Percentiles rank a stretch among this genome's conserved stretches.
Evolutionary conservation across 140 eudicot genomes (phyloP).

Genomic region (Anethum foeniculum): DNA sequence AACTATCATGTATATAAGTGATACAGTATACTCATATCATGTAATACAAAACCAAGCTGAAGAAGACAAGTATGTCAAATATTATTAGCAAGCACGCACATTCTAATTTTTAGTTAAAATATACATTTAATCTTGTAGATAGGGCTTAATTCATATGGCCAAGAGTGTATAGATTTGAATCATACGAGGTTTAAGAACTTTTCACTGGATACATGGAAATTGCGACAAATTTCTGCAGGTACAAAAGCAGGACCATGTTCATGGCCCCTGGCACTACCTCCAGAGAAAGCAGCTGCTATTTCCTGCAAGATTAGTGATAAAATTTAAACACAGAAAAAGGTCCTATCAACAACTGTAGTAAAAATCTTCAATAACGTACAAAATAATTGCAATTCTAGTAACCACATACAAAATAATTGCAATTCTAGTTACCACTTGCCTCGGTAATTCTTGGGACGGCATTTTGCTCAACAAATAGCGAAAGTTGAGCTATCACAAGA

Average conservation of each 20-base stretch:
- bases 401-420: slow-evolving; percentile 6
- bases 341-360: background rate
- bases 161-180: slow-evolving; percentile 10
- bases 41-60: background rate
- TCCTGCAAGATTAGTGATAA: slow-evolving; percentile 45
- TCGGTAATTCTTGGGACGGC: slow-evolving; percentile 86
- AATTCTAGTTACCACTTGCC: slow-evolving; percentile 36
- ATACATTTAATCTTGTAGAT: background rate
- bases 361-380: background rate
- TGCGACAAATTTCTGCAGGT: slow-evolving; percentile 91
- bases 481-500: slow-evolving; percentile 78
- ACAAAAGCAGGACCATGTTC: slow-evolving; percentile 75
- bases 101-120: background rate
- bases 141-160: background rate
- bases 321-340: background rate
- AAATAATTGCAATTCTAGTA: background rate
- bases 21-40: background rate
- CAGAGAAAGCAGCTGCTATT: slow-evolving; percentile 73
- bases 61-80: background rate
- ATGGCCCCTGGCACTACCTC: slow-evolving; percentile 55
- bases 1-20: background rate
- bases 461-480: slow-evolving; percentile 64
- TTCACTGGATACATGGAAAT: slow-evolving; percentile 67
- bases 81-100: background rate
- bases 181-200: slow-evolving; percentile 84